Percentiles rank a stretch among this genome's conserved stretches.
These are phyloP conservation scores for Fusarium mundagurra DNA, from an alignment of 2,329 filamentous ascomycete genomes.

Conservation along the genomic window DNA sequence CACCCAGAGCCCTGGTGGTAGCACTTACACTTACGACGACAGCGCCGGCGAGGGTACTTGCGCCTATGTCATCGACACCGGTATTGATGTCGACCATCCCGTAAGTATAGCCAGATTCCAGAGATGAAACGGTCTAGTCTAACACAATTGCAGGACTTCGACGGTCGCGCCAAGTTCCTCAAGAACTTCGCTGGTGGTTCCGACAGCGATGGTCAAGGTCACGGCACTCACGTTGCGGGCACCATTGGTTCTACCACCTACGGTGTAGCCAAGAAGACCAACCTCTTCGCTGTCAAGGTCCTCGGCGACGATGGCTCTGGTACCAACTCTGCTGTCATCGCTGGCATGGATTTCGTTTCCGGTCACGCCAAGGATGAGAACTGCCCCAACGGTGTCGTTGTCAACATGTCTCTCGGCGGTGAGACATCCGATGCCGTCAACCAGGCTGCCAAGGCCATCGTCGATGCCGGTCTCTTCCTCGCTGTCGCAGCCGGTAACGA, in stretches of 20 bases:
- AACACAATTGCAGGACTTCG: conserved; percentile 43
- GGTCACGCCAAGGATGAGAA: conserved; percentile 48
- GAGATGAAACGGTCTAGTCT: neutral
- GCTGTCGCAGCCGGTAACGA: conserved; percentile 67
- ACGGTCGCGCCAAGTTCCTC: conserved; percentile 47
- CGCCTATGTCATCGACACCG: conserved; percentile 59
- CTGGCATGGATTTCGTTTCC: conserved; percentile 57
- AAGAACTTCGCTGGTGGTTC: conserved; percentile 42
- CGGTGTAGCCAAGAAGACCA: conserved; percentile 56
- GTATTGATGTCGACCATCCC: conserved; percentile 51
- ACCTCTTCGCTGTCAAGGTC: conserved; percentile 58
- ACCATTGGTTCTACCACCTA: conserved; percentile 48
- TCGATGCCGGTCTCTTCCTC: conserved; percentile 60
- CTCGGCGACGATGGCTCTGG: conserved; percentile 49
- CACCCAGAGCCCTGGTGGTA: conserved; percentile 42
- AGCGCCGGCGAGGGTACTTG: conserved; percentile 54
- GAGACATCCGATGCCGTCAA: conserved; percentile 58
- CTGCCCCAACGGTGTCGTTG: conserved; percentile 58
- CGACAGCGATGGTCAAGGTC: conserved; percentile 49
- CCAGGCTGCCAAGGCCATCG: conserved; percentile 58
- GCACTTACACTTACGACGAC: conserved; percentile 52
- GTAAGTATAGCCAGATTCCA: conserved; percentile 40
- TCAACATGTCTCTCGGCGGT: conserved; percentile 68
- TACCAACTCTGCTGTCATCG: conserved; percentile 53
- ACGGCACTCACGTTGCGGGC: conserved; percentile 54